Base-by-base conservation (phyloP, 805 yeast species). In the Zygosaccharomyces rouxii region DNA sequence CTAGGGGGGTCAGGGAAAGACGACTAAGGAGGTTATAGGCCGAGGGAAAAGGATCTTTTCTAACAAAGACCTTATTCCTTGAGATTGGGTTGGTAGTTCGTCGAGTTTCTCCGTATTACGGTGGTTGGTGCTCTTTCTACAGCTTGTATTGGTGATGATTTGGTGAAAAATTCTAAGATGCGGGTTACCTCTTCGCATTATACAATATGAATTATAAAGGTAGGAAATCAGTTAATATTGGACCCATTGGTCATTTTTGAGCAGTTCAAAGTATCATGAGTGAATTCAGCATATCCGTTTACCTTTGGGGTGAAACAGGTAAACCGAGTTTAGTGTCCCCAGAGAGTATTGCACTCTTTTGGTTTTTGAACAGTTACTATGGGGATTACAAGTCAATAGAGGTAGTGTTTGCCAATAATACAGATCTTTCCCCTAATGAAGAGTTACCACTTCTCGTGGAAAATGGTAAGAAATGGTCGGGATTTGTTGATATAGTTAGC, bases 391-490 rank as follows among this genome's bases (percentile, higher is more conserved):
- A 26, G 42, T 60, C 31, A n/a, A 49, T 55, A 51, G 68, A 66
- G 31, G 59, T 84, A 2, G 73, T 80, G 7, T 74, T 82, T 2
- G 80, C 86, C 2, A 77, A 79, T 46, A 82, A 84, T 59, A 75
- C 81, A 10, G 78, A 78, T 55, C 47, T 77, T 7, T 77, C 86
- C 0, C 71, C 70, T 9, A 69, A 71, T 9, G 76, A 74, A 2
- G 68, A 64, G 41, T 60, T 84, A 14, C 92, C 92, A 0, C 61
- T 74, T 2, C 60, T 80, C 41, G 61, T 55, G n/a, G 46, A 49
- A 4, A 55, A 48, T 9, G 57, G 45, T 1, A 45, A 42, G 4
- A 64, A 55, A 19, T 53, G 67, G 11, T 73, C 73, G 42, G 83
- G 83, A 0, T 79, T 59, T 49, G 58, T 67, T 14, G 62, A 63